These are phyloP conservation scores for Boletus rex-veris DNA, from an alignment of 768 basidiomycete genomes.

Conservation along the genomic window DNA sequence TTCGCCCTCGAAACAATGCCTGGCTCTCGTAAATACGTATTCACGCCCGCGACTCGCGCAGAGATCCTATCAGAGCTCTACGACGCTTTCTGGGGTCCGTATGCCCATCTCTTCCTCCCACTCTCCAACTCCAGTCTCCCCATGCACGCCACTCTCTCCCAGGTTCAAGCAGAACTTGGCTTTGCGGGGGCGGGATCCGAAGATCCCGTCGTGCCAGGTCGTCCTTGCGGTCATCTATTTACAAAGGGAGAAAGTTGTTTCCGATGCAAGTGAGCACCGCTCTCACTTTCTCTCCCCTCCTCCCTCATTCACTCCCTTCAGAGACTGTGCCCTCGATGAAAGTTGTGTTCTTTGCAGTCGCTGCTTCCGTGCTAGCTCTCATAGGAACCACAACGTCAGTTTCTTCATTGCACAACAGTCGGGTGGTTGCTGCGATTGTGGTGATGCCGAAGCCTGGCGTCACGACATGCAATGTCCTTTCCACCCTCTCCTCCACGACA, in stretches of 20 bases:
- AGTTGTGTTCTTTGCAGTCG: constrained; percentile 86
- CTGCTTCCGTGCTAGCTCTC: constrained; percentile 89
- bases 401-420: constrained; percentile 92
- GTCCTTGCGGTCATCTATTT: constrained; percentile 82
- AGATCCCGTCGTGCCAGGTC: constrained; percentile 59
- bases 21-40: constrained; percentile 71
- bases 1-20: constrained; percentile 81
- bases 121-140: constrained; percentile 61
- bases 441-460: constrained; percentile 87
- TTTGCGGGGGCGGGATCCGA: constrained; percentile 60
- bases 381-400: constrained; percentile 84
- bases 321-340: constrained; percentile 88
- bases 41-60: constrained; percentile 68
- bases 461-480: constrained; percentile 61
- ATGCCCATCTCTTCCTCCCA: constrained; percentile 70
- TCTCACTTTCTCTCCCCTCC: neutral
- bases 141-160: constrained; percentile 60
- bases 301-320: constrained; percentile 29
- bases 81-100: constrained; percentile 76
- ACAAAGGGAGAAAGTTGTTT: constrained; percentile 91
- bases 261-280: constrained; percentile 77
- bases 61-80: constrained; percentile 83
- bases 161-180: constrained; percentile 59
- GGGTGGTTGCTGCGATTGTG: constrained; percentile 94
- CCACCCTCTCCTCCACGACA: constrained; percentile 54